Base-by-base conservation (phyloP, 148 eudicot species). In the Hydrangea macrophylla region DNA sequence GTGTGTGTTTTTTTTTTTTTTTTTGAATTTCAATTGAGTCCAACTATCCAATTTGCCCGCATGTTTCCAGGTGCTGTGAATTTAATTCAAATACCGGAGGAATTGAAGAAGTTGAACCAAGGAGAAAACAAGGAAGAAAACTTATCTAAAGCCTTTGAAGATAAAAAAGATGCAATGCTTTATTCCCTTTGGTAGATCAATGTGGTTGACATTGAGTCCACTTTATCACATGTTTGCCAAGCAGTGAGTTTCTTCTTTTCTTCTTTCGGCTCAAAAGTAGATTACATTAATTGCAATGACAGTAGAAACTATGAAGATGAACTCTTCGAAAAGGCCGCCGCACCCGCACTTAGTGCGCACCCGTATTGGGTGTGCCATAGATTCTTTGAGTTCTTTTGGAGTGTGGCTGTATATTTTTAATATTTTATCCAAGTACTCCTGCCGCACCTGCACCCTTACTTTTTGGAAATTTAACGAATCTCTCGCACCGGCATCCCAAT, bases 101-200 rank as follows among this genome's bases (percentile, higher is more conserved):
- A 90, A 40, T 58, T 90, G 63, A 88, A 77, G 83, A 84, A 73
- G 62, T 42, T 82, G 75, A 87, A 76, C 70, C 82, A 87, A 72
- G 89, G 83, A 72, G 92, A 86, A 75, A 83, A 67, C 66, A 86
- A 70, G 58, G 92, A 92, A 63, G 96, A 85, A 71, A 68, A 50
- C 70, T 30, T 89, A 69, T 58, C 74, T 68, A 89, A 87, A 79
- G 86, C 81, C 37, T 59, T 87, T 65, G 96, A 92, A 85, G 91
- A 87, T n/a, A 92, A 90, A 69, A 90, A 90, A 79, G 98, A 90
- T 23, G 87, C 77, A 11, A 82, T 92, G 88, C 62, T 92, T 76
- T 69, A 84, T 64, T 90, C 94, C 62, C 96, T 92, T 71, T 92
- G 98, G 98, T 90, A 88, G 76, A 84, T 92, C 53, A 92, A 90